Base-by-base conservation (phyloP, 176 grass and related monocot genomes). In the Panicum miliaceum region DNA sequence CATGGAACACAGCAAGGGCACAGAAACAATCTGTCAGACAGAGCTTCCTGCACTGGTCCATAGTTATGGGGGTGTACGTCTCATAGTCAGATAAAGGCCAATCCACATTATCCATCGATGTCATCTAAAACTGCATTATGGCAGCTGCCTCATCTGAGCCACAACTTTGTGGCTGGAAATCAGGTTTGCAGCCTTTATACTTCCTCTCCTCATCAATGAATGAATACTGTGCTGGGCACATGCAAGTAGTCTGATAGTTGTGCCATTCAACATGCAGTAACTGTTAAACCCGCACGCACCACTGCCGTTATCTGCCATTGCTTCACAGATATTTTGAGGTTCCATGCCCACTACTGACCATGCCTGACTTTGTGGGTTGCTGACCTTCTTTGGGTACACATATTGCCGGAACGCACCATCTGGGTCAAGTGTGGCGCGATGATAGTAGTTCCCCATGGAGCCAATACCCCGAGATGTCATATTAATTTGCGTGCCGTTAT, bases 361-460 rank as follows among this genome's bases (percentile, higher is more conserved):
- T 36, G 6, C 8, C 19, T 57, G 16, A 43, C 7, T 12, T 56
- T 20, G 63, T 0, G 19, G 10, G 12, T 53, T 57, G 10, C 20
- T 75, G 13, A 20, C 7, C 14, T 77, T 84, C 78, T 70, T 70
- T 70, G 86, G 92, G 68, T 87, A 76, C 1, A 85, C 32, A 57
- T 94, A 94, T 43, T 89, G 92, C 52, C 90, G 64, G 58, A 92
- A 83, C 1, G 88, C 84, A 3, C 90, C 92, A 25, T 92, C 92
- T 5, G 68, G 47, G 8, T 94, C 87, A 37, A 94, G 68, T 7
- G 73, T 94, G 4, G 84, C 87, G 41, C 92, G 86, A 11, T 86
- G 82, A 82, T 92, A 92, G 80, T 51, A 91, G 20, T 75, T 35
- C 19, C 3, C 42, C 19, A 26, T 58, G 2, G 1, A 45, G 22